Evolutionary conservation across 352 stramenopile species (phyloP).

Genomic region (Blastocystis sp.): DNA sequence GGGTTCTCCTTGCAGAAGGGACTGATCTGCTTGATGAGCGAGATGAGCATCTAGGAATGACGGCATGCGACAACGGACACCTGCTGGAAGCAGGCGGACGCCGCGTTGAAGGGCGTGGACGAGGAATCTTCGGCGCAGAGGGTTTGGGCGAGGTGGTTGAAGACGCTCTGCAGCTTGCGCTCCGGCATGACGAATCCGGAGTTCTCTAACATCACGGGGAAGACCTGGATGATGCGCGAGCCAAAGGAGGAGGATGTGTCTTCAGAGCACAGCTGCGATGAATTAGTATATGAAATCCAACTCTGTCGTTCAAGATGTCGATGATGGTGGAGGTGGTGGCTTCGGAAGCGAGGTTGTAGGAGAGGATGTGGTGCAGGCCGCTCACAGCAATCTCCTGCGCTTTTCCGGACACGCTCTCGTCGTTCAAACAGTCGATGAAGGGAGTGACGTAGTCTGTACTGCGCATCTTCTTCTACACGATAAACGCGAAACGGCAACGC

Average conservation of each 20-base stretch:
- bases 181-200: slow-evolving; percentile 12
- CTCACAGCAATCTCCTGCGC: slow-evolving; percentile 6
- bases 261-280: neutral
- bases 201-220: slow-evolving; percentile 8
- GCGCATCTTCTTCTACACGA: slow-evolving; percentile 42
- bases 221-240: neutral
- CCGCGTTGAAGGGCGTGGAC: neutral
- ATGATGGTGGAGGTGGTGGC: slow-evolving; percentile 26
- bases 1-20: neutral
- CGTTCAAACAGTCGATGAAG: slow-evolving; percentile 47
- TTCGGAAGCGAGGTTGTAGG: slow-evolving; percentile 29
- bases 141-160: neutral
- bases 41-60: neutral
- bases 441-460: slow-evolving; percentile 44
- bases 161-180: slow-evolving; percentile 23
- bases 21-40: neutral
- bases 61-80: neutral
- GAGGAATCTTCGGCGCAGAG: slow-evolving; percentile 16
- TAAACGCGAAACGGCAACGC: neutral
- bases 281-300: neutral
- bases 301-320: slow-evolving; percentile 37
- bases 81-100: neutral
- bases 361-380: neutral
- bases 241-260: slow-evolving; percentile 16
- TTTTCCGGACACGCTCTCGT: slow-evolving; percentile 2